Evolutionary conservation across 345 rosid genomes (phyloP), one percentile per base, ranked within the genome.

Genomic region (Citrus trifoliata): DNA sequence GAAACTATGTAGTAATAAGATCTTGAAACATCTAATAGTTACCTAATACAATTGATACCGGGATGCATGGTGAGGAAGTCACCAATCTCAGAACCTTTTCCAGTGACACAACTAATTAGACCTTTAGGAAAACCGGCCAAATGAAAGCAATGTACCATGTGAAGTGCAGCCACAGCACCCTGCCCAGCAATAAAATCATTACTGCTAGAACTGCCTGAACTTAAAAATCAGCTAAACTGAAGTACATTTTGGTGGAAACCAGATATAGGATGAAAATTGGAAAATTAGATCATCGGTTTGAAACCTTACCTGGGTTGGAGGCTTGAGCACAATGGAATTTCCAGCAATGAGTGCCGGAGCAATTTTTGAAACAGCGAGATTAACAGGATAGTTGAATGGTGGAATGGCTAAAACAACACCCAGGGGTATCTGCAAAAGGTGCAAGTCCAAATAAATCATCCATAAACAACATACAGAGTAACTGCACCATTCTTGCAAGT

Each of bases 11-110:
- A 19, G 35, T 16, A 48, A 27, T 16, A 70, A 48, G 70, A 22
- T 28, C 2, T 55, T 55, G 19, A 22, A 32, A 40, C 18, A 12
- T 27, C 32, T 48, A 42, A 24, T 5, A 37, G 14, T 55, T 71
- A 92, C 98, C 99, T 96, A 68, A 96, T 92, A 82, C 99, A 96
- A 90, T 96, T 94, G 70, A 94, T 92, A 60, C 95, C 92, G 18
- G 98, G 97, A 80, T 96, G 99, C 99, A 93, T 91, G 1, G 99
- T 92, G 28, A 96, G 98, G 89, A 93, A 96, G 82, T 96, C 98
- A 12, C 99, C 98, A 25, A 96, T 96, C 83, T 96, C 99, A 3
- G 98, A 96, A 46, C 99, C 99, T 86, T 90, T 96, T 42, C 99
- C 99, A 3, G 97, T 92, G 58, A 94, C 87, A 76, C 99, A 96